These are phyloP conservation scores for Aspergillus avenaceus DNA, from an alignment of 495 filamentous ascomycete species.

Conservation along the genomic window DNA sequence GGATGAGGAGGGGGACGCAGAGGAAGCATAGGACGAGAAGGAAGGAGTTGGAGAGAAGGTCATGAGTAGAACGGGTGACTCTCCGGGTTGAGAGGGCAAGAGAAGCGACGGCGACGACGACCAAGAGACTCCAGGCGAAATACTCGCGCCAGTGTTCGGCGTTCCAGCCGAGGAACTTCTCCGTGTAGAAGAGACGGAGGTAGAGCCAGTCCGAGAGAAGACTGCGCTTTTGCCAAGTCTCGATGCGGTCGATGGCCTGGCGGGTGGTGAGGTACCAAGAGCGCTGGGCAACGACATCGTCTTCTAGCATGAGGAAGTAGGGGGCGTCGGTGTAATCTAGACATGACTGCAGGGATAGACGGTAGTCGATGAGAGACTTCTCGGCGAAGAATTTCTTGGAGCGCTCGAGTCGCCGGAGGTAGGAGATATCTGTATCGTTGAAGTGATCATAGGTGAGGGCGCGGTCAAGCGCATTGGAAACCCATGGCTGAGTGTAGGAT, in stretches of 20 bases:
- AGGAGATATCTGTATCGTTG: neutral
- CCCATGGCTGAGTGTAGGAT: constrained; percentile 46
- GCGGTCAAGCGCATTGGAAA: constrained; percentile 31
- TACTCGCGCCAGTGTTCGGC: constrained; percentile 46
- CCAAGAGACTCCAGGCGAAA: constrained; percentile 26
- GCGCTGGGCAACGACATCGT: constrained; percentile 49
- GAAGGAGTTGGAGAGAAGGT: constrained; percentile 22
- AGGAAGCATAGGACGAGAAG: constrained; percentile 20
- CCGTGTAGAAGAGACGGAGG: constrained; percentile 56
- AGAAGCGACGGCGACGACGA: constrained; percentile 15
- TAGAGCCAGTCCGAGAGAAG: constrained; percentile 38
- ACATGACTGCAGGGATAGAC: constrained; percentile 42
- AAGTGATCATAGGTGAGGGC: constrained; percentile 18
- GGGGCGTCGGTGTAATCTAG: constrained; percentile 32
- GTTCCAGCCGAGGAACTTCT: constrained; percentile 54
- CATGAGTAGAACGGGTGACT: constrained; percentile 8
- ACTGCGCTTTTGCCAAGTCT: constrained; percentile 22
- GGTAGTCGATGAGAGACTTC: constrained; percentile 50
- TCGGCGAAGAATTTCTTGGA: constrained; percentile 12
- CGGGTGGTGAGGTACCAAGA: constrained; percentile 47
- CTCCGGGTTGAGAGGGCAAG: constrained; percentile 14
- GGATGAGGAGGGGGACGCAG: constrained; percentile 29
- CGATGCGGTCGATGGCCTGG: constrained; percentile 31
- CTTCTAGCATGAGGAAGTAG: constrained; percentile 52
- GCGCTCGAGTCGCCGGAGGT: neutral